Percentiles rank a stretch among this genome's conserved stretches.
Evolutionary conservation across 2,329 filamentous ascomycete genomes (phyloP).

Genomic region (Apiospora malaysiana): DNA sequence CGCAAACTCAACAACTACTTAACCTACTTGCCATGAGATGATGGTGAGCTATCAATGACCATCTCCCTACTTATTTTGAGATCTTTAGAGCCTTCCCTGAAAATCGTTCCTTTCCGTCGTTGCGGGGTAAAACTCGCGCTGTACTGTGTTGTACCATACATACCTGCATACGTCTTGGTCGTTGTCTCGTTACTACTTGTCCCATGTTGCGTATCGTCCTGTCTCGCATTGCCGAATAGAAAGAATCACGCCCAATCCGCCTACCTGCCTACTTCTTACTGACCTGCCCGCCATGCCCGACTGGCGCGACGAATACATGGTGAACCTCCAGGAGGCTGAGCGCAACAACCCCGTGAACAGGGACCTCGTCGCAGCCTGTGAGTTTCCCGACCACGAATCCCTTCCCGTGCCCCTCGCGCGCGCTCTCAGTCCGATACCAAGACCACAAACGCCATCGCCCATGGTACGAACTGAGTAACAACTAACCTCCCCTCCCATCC

Average conservation of each 20-base stretch:
- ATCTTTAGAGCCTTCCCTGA: background rate
- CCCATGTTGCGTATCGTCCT: background rate
- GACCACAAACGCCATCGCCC: background rate
- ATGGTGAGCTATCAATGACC: background rate
- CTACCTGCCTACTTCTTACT: too few relatives aligned
- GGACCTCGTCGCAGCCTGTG: constrained; percentile 81
- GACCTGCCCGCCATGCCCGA: constrained; percentile 48
- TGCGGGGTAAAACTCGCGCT: background rate
- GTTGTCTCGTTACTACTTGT: background rate
- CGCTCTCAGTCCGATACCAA: background rate
- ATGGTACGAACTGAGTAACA: too few relatives aligned
- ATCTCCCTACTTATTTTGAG: background rate
- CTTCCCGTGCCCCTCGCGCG: background rate
- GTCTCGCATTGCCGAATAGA: background rate
- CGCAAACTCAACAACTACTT: background rate
- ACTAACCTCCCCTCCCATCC: background rate
- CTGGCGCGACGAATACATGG: constrained; percentile 84
- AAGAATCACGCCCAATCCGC: background rate
- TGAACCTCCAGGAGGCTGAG: constrained; percentile 74
- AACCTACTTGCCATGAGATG: background rate
- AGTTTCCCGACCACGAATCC: constrained; percentile 36
- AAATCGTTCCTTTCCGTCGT: background rate
- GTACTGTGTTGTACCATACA: background rate
- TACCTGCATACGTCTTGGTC: background rate
- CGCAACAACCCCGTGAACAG: constrained; percentile 66